Base-by-base conservation (phyloP, 768 basidiomycete genomes). In the Hericium coralloides region DNA sequence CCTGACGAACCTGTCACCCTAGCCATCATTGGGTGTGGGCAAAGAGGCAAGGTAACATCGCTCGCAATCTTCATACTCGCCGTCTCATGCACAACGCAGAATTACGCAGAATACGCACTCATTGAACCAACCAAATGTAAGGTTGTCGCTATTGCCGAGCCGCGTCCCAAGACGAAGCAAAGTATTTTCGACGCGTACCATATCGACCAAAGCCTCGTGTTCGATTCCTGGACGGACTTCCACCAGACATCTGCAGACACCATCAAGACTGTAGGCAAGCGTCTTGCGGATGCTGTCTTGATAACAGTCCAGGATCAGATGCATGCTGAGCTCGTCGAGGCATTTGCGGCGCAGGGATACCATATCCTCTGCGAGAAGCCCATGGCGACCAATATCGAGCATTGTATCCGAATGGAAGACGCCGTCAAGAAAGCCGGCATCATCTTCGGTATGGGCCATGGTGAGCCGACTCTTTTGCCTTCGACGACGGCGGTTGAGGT, bases 321-420 rank as follows among this genome's bases (percentile, higher is more conserved):
- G 79, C 92, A 95, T 65, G 73, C 77, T 23, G 84, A 89, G 58
- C 84, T 91, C 7, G 79, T 87, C 0, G 66, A 80, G 9, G 88
- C 85, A 0, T 92, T 92, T 71, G 84, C 85, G 0, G 77, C 75
- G 45, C 89, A 90, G 64, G 89, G 90, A 1, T 94, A 94, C 65
- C 85, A 92, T 63, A 89, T 95, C 55, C 76, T 95, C 20, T 94
- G 92, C 69, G 92, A 95, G 77, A 95, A 95, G 67, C 92, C 92
- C 0, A 90, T 95, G 87, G 89, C 91, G 0, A 92, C 88, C 4
- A 80, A 68, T 54, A 64, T 87, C 38, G 74, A 78, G 54, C 89
- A 89, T 60, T 89, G 92, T 58, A 67, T 94, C 51, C 76, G 74
- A 67, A 93, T 94, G 76, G 83, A 89, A 60, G 72, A 74, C 36